Evolutionary conservation across 345 rosid genomes (phyloP).

Genomic region (Geranium brycei): DNA sequence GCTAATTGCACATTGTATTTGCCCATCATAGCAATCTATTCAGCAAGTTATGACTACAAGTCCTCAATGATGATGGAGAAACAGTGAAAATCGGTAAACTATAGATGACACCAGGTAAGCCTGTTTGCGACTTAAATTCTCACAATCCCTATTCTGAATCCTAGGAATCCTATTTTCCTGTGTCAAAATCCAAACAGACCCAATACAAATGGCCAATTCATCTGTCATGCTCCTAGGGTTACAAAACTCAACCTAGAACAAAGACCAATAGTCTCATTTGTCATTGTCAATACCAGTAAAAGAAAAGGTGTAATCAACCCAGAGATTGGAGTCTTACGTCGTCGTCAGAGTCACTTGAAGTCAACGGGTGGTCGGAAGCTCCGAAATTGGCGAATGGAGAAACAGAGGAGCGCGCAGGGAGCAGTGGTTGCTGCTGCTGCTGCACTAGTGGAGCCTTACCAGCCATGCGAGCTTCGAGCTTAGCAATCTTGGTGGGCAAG

Average conservation of each 20-base stretch:
- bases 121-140: neutral
- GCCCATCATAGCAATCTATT: too few relatives aligned
- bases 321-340: slow-evolving; percentile 29
- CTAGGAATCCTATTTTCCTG: neutral
- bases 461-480: slow-evolving; percentile 98
- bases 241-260: neutral
- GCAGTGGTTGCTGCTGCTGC: slow-evolving; percentile 29
- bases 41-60: too few relatives aligned
- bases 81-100: neutral
- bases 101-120: neutral
- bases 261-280: neutral
- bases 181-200: neutral
- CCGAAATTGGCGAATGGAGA: slow-evolving; percentile 37
- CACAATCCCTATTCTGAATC: neutral
- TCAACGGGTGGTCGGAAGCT: slow-evolving; percentile 29
- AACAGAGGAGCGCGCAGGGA: slow-evolving; percentile 39
- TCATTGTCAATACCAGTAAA: neutral
- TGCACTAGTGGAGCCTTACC: slow-evolving; percentile 50
- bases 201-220: neutral
- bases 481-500: slow-evolving; percentile 83
- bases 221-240: neutral
- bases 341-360: slow-evolving; percentile 85
- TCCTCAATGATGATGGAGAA: neutral
- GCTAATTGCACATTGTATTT: too few relatives aligned
- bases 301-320: neutral